Evolutionary conservation across 2,329 filamentous ascomycete genomes (phyloP).

Genomic region (Colletotrichum sp.): DNA sequence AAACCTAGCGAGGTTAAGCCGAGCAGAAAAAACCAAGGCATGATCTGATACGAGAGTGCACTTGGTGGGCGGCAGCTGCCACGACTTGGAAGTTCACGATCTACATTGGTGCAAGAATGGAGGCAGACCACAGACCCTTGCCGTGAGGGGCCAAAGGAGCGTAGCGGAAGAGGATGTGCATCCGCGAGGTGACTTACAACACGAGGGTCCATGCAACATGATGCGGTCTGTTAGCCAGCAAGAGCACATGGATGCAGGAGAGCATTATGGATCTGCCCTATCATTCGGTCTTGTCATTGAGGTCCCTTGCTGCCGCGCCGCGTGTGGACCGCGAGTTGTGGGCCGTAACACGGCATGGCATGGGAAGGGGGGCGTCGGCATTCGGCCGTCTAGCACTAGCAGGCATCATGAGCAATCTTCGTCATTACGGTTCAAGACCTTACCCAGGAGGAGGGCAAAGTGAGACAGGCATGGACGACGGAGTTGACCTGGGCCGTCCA

Average conservation of each 20-base stretch:
- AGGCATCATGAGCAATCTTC: background rate
- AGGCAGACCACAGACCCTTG: background rate
- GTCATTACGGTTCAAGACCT: conserved; percentile 5
- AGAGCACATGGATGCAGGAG: background rate
- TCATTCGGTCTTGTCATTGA: background rate
- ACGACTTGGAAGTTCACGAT: background rate
- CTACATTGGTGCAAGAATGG: background rate
- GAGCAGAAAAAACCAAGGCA: background rate
- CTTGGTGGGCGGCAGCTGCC: background rate
- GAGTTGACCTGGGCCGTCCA: background rate
- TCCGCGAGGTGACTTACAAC: background rate
- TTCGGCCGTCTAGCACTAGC: background rate
- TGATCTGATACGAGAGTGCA: background rate
- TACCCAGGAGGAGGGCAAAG: background rate
- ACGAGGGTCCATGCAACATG: background rate
- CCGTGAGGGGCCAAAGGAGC: background rate
- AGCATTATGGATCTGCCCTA: background rate
- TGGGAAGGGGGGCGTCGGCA: background rate
- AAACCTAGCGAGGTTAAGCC: background rate
- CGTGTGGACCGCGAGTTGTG: background rate
- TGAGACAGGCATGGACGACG: background rate
- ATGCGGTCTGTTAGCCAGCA: background rate
- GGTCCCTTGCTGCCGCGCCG: background rate
- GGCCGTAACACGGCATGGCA: conserved; percentile 1
- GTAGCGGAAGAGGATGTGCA: background rate